phyloP scores from a whole-genome alignment of 352 stramenopile genomes.

The Poterioochromonas sp. region DNA sequence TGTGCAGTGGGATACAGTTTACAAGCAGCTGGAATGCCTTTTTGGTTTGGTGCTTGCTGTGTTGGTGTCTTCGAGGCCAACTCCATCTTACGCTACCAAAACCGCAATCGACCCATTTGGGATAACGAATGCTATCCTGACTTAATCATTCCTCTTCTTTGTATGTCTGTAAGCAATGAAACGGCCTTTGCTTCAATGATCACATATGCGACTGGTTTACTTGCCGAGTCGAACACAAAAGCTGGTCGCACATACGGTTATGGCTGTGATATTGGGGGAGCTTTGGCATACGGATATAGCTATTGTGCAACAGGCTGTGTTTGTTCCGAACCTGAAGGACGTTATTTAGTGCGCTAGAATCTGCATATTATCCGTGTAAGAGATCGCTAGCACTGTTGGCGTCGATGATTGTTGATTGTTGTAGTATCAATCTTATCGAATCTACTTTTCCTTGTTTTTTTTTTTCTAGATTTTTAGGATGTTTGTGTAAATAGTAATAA shows the following conservation, averaged over 20 bases:
- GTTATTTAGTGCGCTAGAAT: too few relatives aligned
- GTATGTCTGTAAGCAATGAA: too few relatives aligned
- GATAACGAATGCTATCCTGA: not conserved
- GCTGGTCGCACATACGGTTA: not conserved
- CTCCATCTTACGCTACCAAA: not conserved
- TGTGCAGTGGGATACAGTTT: not conserved
- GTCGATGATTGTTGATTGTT: too few relatives aligned
- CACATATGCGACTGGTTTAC: not conserved
- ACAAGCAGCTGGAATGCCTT: not conserved
- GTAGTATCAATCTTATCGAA: too few relatives aligned
- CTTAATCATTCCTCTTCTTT: not conserved
- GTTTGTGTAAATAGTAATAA: too few relatives aligned
- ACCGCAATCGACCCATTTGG: not conserved
- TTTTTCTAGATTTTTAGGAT: too few relatives aligned
- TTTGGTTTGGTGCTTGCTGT: slow-evolving; percentile 16
- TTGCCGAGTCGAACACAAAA: not conserved
- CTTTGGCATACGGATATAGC: not conserved
- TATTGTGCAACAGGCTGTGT: not conserved
- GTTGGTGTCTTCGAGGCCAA: not conserved
- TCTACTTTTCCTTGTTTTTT: too few relatives aligned
- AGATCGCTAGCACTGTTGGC: too few relatives aligned
- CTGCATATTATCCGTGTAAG: too few relatives aligned
- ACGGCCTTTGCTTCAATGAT: not conserved
- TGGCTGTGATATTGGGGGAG: not conserved
- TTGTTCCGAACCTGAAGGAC: not conserved